These are phyloP conservation scores for Starmerella etchellsii DNA, from an alignment of 805 yeast genomes.

Conservation along the genomic window DNA sequence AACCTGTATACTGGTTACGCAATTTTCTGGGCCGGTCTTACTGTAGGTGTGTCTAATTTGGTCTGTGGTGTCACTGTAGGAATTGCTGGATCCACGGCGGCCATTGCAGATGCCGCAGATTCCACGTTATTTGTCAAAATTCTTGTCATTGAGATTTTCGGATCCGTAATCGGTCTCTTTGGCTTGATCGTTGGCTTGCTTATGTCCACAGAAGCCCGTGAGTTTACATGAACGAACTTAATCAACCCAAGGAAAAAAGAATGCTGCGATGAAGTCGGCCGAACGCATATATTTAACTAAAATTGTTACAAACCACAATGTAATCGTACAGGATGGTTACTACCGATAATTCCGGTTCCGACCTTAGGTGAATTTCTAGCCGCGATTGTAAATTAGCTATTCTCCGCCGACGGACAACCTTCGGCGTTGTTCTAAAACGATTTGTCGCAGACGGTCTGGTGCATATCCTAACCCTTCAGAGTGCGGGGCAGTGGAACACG, in stretches of 20 bases:
- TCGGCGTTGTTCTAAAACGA: no score
- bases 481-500: no score
- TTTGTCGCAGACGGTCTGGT: no score
- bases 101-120: slow-evolving; percentile 95
- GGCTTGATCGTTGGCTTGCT: slow-evolving; percentile 96
- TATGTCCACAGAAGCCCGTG: slow-evolving; percentile 93
- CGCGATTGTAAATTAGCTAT: no score
- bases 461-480: no score
- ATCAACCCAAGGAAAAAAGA: no score
- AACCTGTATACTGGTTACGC: slow-evolving; percentile 92
- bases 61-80: slow-evolving; percentile 97
- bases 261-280: background rate
- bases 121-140: slow-evolving; percentile 89
- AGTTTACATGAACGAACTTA: slow-evolving; percentile 36
- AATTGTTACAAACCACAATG: no score
- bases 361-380: no score
- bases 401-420: no score
- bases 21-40: slow-evolving; percentile 94
- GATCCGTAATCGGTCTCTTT: slow-evolving; percentile 86
- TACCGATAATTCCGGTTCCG: no score
- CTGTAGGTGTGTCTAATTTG: slow-evolving; percentile 86
- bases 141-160: slow-evolving; percentile 92
- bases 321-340: no score
- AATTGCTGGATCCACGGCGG: slow-evolving; percentile 97
- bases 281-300: no score